A percentile compares a stretch with the other conserved stretches of the same genome.
Conservation (phyloP, 768 basidiomycete genomes). For the Austroboletus eburneus region DNA sequence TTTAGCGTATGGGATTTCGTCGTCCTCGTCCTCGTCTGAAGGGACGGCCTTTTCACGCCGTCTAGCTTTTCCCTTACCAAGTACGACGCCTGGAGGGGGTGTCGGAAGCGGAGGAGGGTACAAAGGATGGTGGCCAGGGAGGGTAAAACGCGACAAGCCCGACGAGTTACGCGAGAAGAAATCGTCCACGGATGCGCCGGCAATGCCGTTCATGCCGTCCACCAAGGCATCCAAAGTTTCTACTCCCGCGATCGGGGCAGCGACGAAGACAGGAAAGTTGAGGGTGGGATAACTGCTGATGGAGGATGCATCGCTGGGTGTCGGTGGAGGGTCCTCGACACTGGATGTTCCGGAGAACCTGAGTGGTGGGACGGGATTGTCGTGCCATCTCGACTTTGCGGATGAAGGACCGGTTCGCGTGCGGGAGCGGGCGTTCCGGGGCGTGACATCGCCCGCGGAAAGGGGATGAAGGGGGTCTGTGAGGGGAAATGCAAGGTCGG, state of each 20-base stretch:
- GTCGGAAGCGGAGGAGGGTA: conserved; percentile 81
- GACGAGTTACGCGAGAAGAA: conserved; percentile 43
- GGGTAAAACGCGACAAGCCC: conserved; percentile 50
- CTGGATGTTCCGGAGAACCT: conserved; percentile 69
- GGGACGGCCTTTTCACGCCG: conserved; percentile 25
- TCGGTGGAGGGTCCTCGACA: conserved; percentile 71
- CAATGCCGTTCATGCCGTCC: conserved; percentile 90
- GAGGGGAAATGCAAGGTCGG: conserved; percentile 28
- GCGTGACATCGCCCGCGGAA: conserved; percentile 28
- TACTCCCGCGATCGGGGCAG: conserved; percentile 74
- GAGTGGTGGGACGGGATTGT: conserved; percentile 46
- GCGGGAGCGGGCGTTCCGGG: conserved; percentile 44
- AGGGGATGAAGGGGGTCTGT: conserved; percentile 16
- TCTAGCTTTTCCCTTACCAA: conserved; percentile 46
- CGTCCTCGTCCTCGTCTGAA: conserved; percentile 46
- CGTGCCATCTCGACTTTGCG: conserved; percentile 38
- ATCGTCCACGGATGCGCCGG: conserved; percentile 57
- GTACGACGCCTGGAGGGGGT: conserved; percentile 74
- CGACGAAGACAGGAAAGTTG: conserved; percentile 62
- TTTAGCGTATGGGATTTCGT: conserved; percentile 11
- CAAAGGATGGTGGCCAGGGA: conserved; percentile 64
- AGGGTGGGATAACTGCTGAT: conserved; percentile 27
- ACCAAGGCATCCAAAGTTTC: conserved; percentile 88
- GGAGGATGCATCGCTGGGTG: conserved; percentile 49
- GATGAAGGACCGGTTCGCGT: conserved; percentile 58